phyloP scores from a whole-genome alignment of 73 alveolate genomes.

The Paramecium bursaria region DNA sequence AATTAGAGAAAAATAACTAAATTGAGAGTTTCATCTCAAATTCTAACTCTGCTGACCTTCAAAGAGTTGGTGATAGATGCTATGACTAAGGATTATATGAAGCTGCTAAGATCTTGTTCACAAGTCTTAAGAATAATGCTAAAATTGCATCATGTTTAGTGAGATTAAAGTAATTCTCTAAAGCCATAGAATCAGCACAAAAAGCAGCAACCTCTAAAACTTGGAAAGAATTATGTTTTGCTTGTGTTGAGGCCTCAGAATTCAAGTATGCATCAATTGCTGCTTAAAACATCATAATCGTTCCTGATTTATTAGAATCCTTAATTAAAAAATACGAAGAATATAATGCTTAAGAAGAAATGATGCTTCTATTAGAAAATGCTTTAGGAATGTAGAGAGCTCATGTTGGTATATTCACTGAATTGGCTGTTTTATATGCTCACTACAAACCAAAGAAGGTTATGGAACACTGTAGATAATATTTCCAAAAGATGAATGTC shows the following conservation, averaged over 20 bases:
- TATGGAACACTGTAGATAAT: slow-evolving; percentile 96
- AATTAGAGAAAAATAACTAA: slow-evolving; percentile 91
- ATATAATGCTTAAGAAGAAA: slow-evolving; percentile 96
- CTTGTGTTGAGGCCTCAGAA: slow-evolving; percentile 98
- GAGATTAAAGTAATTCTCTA: slow-evolving; percentile 89
- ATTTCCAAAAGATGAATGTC: slow-evolving; percentile 90
- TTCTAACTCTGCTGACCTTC: slow-evolving; percentile 92
- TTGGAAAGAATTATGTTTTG: slow-evolving; percentile 98
- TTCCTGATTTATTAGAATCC: slow-evolving; percentile 97
- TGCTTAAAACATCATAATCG: slow-evolving; percentile 94
- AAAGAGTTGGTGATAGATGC: slow-evolving; percentile 96
- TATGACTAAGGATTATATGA: slow-evolving; percentile 92
- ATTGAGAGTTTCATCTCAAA: slow-evolving; percentile 92
- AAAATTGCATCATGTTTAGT: slow-evolving; percentile 95
- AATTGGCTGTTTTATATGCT: slow-evolving; percentile 96
- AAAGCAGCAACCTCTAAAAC: slow-evolving; percentile 96
- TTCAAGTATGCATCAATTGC: slow-evolving; percentile 96
- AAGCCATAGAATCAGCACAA: slow-evolving; percentile 98
- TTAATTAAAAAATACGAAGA: slow-evolving; percentile 95
- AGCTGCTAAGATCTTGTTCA: slow-evolving; percentile 96
- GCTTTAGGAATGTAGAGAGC: slow-evolving; percentile 96
- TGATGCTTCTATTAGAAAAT: slow-evolving; percentile 86
- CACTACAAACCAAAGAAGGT: slow-evolving; percentile 95
- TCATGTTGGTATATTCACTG: slow-evolving; percentile 95
- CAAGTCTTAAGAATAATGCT: slow-evolving; percentile 91